Evolutionary conservation across 441 rosid species (phyloP).

Genomic region (Populus hybrid): DNA sequence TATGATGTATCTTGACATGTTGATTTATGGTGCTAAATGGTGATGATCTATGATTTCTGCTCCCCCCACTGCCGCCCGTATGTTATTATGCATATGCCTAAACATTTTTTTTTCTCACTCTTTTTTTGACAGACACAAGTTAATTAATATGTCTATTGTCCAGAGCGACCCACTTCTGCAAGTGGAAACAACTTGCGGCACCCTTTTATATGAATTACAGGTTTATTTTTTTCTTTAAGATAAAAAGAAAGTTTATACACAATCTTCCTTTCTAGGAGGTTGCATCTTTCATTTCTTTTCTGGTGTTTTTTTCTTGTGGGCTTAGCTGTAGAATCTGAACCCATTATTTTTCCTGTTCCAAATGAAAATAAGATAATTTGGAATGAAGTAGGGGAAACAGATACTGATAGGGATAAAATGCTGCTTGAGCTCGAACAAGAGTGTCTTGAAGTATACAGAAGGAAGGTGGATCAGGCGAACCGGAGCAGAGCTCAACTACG

Average conservation of each 20-base stretch:
- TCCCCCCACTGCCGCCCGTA: accelerated
- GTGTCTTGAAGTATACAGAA: conserved; percentile 88
- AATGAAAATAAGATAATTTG: conserved; percentile 66
- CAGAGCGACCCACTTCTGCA: conserved; percentile 56
- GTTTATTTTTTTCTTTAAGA: conserved; percentile 3
- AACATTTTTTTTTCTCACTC: not conserved
- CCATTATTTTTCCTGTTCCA: not conserved
- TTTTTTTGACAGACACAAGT: conserved; percentile 22
- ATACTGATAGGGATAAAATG: conserved; percentile 79
- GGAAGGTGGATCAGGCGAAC: conserved; percentile 91
- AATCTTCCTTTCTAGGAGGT: not conserved
- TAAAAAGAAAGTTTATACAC: not conserved
- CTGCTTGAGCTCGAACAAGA: conserved; percentile 90
- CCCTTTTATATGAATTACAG: conserved; percentile 55
- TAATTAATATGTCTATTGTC: conserved; percentile 41
- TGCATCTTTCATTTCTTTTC: not conserved
- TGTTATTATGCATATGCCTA: not conserved
- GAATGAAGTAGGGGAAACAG: conserved; percentile 98
- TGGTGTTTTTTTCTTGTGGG: not conserved
- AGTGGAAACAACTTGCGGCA: conserved; percentile 72
- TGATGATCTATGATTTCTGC: not conserved
- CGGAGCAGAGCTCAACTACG: conserved; percentile 78
- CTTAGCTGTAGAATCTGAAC: not conserved
- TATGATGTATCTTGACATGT: not conserved
- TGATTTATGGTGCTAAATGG: not conserved